phyloP scores from a whole-genome alignment of 2,329 filamentous ascomycete genomes.

The Fusarium equiseti region DNA sequence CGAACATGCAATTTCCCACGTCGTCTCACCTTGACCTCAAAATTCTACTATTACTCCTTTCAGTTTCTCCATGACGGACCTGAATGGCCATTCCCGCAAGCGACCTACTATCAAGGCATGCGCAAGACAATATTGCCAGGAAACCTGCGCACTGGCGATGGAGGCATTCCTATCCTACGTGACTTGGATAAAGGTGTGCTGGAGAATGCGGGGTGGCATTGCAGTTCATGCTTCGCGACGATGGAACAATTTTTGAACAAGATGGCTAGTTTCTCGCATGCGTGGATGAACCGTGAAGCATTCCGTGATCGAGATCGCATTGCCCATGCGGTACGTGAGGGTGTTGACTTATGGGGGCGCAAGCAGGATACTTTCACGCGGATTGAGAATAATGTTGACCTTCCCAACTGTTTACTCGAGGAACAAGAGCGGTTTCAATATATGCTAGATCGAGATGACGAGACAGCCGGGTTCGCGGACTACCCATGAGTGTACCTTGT shows the following conservation, averaged over 20 bases:
- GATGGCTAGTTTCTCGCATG: constrained; percentile 68
- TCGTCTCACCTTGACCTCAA: constrained; percentile 63
- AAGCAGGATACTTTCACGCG: constrained; percentile 60
- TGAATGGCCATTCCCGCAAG: constrained; percentile 70
- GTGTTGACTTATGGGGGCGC: constrained; percentile 68
- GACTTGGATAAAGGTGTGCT: constrained; percentile 59
- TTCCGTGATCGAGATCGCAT: constrained; percentile 63
- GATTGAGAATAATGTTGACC: constrained; percentile 63
- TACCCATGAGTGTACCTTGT: constrained; percentile 50
- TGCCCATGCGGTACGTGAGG: constrained; percentile 62
- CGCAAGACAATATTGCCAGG: constrained; percentile 64
- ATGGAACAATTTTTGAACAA: constrained; percentile 67
- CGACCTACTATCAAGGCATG: constrained; percentile 62
- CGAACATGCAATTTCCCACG: constrained; percentile 65
- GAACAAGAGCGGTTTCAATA: constrained; percentile 58
- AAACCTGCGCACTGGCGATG: constrained; percentile 64
- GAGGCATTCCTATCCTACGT: constrained; percentile 54
- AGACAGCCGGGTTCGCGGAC: constrained; percentile 62
- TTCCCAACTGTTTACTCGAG: constrained; percentile 62
- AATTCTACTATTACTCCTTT: constrained; percentile 70
- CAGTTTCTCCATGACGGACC: constrained; percentile 59
- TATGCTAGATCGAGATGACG: constrained; percentile 60
- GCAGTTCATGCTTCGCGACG: constrained; percentile 70
- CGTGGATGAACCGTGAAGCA: constrained; percentile 62
- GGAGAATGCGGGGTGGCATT: constrained; percentile 70